Conservation (phyloP, 2,329 filamentous ascomycete genomes). For the Fusarium sp. region DNA sequence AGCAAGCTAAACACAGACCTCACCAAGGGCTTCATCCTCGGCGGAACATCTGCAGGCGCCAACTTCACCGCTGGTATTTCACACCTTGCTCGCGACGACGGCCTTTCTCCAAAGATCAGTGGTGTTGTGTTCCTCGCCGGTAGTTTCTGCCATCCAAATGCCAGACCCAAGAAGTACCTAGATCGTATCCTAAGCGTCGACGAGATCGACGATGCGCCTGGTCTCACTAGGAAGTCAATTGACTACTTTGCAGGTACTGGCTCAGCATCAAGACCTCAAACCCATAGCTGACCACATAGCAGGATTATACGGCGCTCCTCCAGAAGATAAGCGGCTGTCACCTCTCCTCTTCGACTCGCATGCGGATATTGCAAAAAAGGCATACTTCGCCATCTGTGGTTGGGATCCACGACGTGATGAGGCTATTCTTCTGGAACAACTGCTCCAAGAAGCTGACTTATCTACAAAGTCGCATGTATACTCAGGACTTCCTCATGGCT, state of each 20-base stretch:
- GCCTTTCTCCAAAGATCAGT: constrained; percentile 58
- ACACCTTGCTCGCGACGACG: constrained; percentile 56
- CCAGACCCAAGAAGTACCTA: constrained; percentile 56
- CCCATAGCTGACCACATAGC: neutral
- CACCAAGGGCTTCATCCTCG: constrained; percentile 61
- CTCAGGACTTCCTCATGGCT: constrained; percentile 58
- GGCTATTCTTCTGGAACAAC: constrained; percentile 60
- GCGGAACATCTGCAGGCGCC: constrained; percentile 65
- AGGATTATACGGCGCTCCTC: constrained; percentile 49
- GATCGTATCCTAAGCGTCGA: constrained; percentile 53
- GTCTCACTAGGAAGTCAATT: constrained; percentile 54
- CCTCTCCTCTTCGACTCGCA: constrained; percentile 54
- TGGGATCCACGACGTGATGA: constrained; percentile 64
- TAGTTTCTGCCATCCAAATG: constrained; percentile 57
- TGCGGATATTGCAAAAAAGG: constrained; percentile 49
- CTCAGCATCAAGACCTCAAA: no score
- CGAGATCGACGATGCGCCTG: constrained; percentile 54
- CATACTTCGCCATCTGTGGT: constrained; percentile 61
- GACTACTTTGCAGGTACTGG: constrained; percentile 52
- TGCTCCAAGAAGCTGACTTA: constrained; percentile 52
- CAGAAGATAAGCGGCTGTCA: constrained; percentile 56
- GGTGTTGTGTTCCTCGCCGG: constrained; percentile 62
- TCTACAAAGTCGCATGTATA: constrained; percentile 57
- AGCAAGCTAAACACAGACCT: constrained; percentile 57
- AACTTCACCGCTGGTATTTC: constrained; percentile 63